Evolutionary conservation across 306 rosid species (phyloP).

Genomic region (Medicago ruthenica): DNA sequence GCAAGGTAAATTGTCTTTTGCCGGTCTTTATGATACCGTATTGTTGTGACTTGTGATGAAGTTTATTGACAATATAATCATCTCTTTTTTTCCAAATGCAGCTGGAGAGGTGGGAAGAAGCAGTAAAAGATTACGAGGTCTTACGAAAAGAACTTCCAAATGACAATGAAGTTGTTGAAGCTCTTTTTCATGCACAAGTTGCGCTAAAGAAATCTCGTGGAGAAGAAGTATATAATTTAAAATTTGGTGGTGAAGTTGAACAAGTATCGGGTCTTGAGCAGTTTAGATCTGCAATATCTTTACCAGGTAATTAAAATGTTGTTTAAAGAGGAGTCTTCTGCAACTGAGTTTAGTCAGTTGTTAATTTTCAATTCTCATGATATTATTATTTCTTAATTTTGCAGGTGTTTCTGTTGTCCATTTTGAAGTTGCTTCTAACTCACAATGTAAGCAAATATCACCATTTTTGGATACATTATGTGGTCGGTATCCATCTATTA

Average conservation of each 20-base stretch:
- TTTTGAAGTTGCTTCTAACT: conserved; percentile 73
- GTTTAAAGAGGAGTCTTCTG: neutral
- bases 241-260: conserved; percentile 94
- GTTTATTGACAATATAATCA: neutral
- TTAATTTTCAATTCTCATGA: conserved; percentile 6
- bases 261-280: conserved; percentile 78
- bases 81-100: conserved; percentile 47
- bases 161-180: conserved; percentile 85
- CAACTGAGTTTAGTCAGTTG: neutral
- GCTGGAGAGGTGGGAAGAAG: conserved; percentile 94
- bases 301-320: conserved; percentile 57
- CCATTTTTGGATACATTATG: conserved; percentile 80
- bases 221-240: conserved; percentile 81
- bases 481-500: conserved; percentile 79
- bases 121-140: conserved; percentile 76
- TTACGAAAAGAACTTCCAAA: conserved; percentile 79
- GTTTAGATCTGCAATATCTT: conserved; percentile 78
- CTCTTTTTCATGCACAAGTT: conserved; percentile 82
- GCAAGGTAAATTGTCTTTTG: conserved; percentile 61
- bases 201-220: conserved; percentile 93
- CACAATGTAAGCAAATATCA: conserved; percentile 76
- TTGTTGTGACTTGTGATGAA: neutral
- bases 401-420: conserved; percentile 85
- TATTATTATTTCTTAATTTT: conserved; percentile 25
- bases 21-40: neutral